These are phyloP conservation scores for Gryganskiella cystojenkinii DNA, from an alignment of 192 early-diverging fungal species.

Conservation along the genomic window DNA sequence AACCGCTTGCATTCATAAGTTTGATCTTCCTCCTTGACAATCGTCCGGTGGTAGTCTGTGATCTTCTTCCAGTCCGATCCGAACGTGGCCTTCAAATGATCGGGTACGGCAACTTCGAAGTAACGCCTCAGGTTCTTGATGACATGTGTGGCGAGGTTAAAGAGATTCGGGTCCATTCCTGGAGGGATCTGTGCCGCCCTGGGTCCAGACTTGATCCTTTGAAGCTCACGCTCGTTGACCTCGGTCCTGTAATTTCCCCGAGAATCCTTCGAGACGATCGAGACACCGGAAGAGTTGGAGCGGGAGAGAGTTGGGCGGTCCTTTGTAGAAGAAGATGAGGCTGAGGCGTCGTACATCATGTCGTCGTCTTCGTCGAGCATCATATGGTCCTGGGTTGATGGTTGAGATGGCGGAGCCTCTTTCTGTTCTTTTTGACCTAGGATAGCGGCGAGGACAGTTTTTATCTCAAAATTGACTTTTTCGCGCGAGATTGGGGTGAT, in stretches of 20 bases:
- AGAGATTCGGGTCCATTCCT: slow-evolving; percentile 36
- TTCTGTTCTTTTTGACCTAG: background rate
- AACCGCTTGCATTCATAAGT: slow-evolving; percentile 24
- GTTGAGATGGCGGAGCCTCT: background rate
- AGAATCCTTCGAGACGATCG: background rate
- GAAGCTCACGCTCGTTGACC: slow-evolving; percentile 32
- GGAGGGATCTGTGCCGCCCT: slow-evolving; percentile 10
- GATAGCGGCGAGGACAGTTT: slow-evolving; percentile 10
- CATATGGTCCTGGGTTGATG: slow-evolving; percentile 6
- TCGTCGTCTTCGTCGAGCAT: slow-evolving; percentile 12
- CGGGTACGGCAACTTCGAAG: slow-evolving; percentile 25
- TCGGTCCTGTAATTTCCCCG: slow-evolving; percentile 13
- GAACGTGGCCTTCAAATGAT: slow-evolving; percentile 25
- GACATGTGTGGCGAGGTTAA: slow-evolving; percentile 31
- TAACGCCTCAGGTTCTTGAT: slow-evolving; percentile 30
- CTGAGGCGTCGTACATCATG: background rate
- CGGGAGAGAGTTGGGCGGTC: background rate
- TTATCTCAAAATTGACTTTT: slow-evolving; percentile 21
- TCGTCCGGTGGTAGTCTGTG: slow-evolving; percentile 8
- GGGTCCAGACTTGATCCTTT: slow-evolving; percentile 27
- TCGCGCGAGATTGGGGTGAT: slow-evolving; percentile 50
- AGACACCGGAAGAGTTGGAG: too few species aligned
- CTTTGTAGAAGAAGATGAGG: background rate
- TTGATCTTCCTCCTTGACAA: slow-evolving; percentile 23
- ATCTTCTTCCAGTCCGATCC: slow-evolving; percentile 26